phyloP scores from a whole-genome alignment of 2,329 filamentous ascomycete species.

The Neoascochyta sp. region DNA sequence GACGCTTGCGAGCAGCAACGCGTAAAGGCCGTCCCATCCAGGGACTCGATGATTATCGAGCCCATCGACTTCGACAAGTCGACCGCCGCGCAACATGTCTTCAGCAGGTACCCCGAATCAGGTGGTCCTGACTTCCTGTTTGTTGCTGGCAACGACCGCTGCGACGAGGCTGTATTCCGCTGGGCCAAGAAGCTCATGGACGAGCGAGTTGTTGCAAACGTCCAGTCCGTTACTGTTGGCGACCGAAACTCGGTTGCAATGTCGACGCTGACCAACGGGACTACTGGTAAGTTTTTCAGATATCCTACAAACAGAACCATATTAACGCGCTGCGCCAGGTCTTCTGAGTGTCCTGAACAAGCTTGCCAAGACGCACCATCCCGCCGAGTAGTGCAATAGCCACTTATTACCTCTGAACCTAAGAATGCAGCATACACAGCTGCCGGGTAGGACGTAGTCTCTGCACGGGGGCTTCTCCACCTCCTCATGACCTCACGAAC shows the following conservation, averaged over 20 bases:
- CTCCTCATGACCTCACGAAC: too few species aligned
- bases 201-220: slow-evolving; percentile 50
- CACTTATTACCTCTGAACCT: too few species aligned
- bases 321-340: slow-evolving; percentile 20
- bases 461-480: too few species aligned
- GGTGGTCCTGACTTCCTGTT: slow-evolving; percentile 71
- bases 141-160: slow-evolving; percentile 84
- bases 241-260: slow-evolving; percentile 84
- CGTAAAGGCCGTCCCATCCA: slow-evolving; percentile 77
- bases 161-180: slow-evolving; percentile 89
- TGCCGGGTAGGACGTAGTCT: too few species aligned
- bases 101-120: slow-evolving; percentile 45
- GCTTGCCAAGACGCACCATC: slow-evolving; percentile 23
- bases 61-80: slow-evolving; percentile 83
- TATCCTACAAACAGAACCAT: background rate
- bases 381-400: too few species aligned
- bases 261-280: slow-evolving; percentile 82
- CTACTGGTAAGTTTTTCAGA: slow-evolving; percentile 64
- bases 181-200: slow-evolving; percentile 80
- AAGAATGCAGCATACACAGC: too few species aligned
- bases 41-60: slow-evolving; percentile 79
- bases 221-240: slow-evolving; percentile 82
- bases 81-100: slow-evolving; percentile 73
- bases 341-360: slow-evolving; percentile 30
- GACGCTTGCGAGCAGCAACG: slow-evolving; percentile 81